phyloP scores from a whole-genome alignment of 139 green algal species.

The Picochlorum sp. region DNA sequence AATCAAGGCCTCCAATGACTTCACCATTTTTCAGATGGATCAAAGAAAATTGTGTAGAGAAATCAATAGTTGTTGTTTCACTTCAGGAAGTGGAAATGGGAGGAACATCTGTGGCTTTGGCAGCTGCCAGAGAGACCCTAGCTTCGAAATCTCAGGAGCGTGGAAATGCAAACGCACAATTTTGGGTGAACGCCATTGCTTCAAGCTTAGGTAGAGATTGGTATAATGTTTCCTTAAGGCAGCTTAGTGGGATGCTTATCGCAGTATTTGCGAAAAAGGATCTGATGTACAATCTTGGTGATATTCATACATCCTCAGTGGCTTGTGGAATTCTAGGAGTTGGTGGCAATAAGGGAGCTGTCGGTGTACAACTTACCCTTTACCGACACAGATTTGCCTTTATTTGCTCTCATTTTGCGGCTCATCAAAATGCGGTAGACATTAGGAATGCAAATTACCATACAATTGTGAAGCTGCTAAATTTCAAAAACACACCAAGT shows the following conservation, averaged over 20 bases:
- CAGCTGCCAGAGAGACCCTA: slow-evolving; percentile 38
- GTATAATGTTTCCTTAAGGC: slow-evolving; percentile 53
- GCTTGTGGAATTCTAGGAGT: slow-evolving; percentile 82
- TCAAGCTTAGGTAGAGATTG: slow-evolving; percentile 32
- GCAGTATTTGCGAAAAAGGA: slow-evolving; percentile 51
- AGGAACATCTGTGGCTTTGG: slow-evolving; percentile 45
- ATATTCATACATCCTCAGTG: slow-evolving; percentile 69
- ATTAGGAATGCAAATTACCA: slow-evolving; percentile 78
- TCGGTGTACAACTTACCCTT: slow-evolving; percentile 72
- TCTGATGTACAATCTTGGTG: slow-evolving; percentile 37
- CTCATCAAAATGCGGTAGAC: slow-evolving; percentile 72
- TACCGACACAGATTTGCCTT: slow-evolving; percentile 58
- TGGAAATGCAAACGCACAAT: slow-evolving; percentile 67
- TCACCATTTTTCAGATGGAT: slow-evolving; percentile 38
- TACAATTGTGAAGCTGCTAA: slow-evolving; percentile 56
- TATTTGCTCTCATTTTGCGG: slow-evolving; percentile 83
- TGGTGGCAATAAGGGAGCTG: slow-evolving; percentile 91
- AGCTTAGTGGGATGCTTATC: slow-evolving; percentile 76
- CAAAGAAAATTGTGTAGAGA: slow-evolving; percentile 7
- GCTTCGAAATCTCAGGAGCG: slow-evolving; percentile 39
- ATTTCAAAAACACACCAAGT: slow-evolving; percentile 37
- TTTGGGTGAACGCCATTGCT: slow-evolving; percentile 39
- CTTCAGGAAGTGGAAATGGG: slow-evolving; percentile 89
- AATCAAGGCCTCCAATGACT: slow-evolving; percentile 31
- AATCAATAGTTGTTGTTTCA: slow-evolving; percentile 46